Evolutionary conservation across 2,329 filamentous ascomycete genomes (phyloP).

Genomic region (Paracoccidioides lutzii): DNA sequence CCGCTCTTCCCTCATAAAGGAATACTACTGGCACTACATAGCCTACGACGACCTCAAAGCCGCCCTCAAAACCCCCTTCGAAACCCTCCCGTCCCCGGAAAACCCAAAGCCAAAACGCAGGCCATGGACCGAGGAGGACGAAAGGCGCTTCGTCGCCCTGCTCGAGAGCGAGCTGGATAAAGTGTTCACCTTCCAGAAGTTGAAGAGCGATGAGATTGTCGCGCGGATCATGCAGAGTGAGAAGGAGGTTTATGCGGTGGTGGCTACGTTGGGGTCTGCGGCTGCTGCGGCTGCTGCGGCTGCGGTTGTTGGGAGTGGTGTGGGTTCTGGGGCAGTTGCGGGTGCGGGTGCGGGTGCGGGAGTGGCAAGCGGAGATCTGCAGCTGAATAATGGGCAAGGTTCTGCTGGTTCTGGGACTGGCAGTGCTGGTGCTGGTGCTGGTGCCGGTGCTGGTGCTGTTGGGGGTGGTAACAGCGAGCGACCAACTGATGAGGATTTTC

Average conservation of each 20-base stretch:
- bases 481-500: slow-evolving; percentile 77
- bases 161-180: slow-evolving; percentile 92
- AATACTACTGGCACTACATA: slow-evolving; percentile 98
- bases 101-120: slow-evolving; percentile 40
- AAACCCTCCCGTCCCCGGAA: slow-evolving; percentile 35
- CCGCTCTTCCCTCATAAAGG: slow-evolving; percentile 85
- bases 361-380: too few relatives aligned
- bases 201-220: slow-evolving; percentile 93
- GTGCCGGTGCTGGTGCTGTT: background rate
- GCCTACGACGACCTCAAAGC: slow-evolving; percentile 89
- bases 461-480: slow-evolving; percentile 4
- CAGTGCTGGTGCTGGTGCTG: background rate
- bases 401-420: background rate
- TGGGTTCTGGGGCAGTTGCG: too few relatives aligned
- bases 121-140: slow-evolving; percentile 83
- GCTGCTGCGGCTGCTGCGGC: background rate
- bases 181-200: slow-evolving; percentile 92
- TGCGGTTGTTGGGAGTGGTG: background rate
- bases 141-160: slow-evolving; percentile 72
- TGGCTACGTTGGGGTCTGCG: slow-evolving; percentile 50
- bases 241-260: slow-evolving; percentile 78
- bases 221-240: slow-evolving; percentile 78
- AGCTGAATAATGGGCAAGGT: too few relatives aligned
- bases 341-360: slow-evolving; percentile 11
- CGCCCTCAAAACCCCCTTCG: slow-evolving; percentile 63